Base-by-base conservation (phyloP, 2,329 filamentous ascomycete genomes). In the Penicillium sp. region DNA sequence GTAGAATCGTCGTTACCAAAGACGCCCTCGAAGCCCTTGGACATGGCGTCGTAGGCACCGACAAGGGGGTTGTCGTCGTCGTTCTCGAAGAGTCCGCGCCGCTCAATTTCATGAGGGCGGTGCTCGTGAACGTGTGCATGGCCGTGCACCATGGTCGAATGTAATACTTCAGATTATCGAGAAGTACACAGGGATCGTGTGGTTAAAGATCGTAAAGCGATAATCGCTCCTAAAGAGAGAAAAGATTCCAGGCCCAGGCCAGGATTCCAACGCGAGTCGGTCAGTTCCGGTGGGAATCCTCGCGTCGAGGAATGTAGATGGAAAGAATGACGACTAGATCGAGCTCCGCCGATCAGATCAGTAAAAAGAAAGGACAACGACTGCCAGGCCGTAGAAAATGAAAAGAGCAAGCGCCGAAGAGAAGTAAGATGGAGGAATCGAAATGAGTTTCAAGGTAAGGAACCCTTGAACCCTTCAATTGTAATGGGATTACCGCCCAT, bases 31-130 rank as follows among this genome's bases (percentile, higher is more conserved):
- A 81, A 82, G 33, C 79, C 81, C 46, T 75, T 71, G 20, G 72
- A 58, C 27, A 76, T 70, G 0, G 79, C 81, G 40, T 80, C 71
- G 62, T 81, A 78, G 37, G 81, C 72, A 35, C 78, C 65, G 42
- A 28, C 50, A 32, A 41, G 44, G 33, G 38, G 46, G 31, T 44
- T 53, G 33, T 25, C 43, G 0, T 10, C 42, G n/a, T 33, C 50
- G 35, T 27, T 7, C 6, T 44, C 47, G 28, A 29, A 33, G 38
- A 46, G 42, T 10, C 47, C 52, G 37, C 50, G 52, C 45, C 42
- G 50, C 47, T 64, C 54, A 47, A 61, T n/a, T 8, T 39, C 37
- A 8, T 39, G 58, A 46, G 44, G 53, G 47, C 52, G 59, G 45
- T 53, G 47, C 38, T 41, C 58, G 50, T 64, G 64, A 44, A 55